phyloP scores from a whole-genome alignment of 148 eudicot genomes.

The Spergularia bocconei region DNA sequence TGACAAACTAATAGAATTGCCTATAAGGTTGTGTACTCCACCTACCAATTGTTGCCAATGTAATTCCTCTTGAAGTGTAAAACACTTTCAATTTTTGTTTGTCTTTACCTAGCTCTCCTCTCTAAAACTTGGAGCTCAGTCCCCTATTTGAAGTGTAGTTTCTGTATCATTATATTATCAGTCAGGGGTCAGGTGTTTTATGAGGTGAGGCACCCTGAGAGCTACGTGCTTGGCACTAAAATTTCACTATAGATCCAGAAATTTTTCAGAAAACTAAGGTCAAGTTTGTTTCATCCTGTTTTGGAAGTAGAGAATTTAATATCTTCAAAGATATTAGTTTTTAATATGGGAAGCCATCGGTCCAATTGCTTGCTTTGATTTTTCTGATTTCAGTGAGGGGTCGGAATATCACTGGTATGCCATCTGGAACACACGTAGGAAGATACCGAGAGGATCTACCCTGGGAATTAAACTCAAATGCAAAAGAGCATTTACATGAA shows the following conservation, averaged over 20 bases:
- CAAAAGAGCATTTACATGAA: conserved; percentile 18
- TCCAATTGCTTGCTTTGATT: background rate
- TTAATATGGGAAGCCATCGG: background rate
- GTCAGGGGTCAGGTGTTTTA: background rate
- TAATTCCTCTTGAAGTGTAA: background rate
- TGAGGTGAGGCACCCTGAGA: background rate
- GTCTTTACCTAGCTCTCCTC: background rate
- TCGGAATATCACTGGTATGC: conserved; percentile 16
- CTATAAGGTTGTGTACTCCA: background rate
- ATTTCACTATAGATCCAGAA: background rate
- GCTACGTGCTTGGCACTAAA: background rate
- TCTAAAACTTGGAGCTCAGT: background rate
- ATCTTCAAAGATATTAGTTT: no score
- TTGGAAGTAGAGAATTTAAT: background rate
- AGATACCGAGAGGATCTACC: conserved; percentile 21
- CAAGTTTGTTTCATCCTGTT: background rate
- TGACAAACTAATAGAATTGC: conserved; percentile 9
- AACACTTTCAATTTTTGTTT: background rate
- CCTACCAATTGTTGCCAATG: background rate
- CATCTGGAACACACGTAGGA: conserved; percentile 22
- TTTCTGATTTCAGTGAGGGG: conserved; percentile 25
- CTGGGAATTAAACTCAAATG: conserved; percentile 17
- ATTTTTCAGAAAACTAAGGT: conserved; percentile 5
- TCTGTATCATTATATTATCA: background rate
- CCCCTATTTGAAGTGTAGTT: background rate